These are phyloP conservation scores for Tetrahymena borealis DNA, from an alignment of 73 alveolate genomes.

Conservation along the genomic window DNA sequence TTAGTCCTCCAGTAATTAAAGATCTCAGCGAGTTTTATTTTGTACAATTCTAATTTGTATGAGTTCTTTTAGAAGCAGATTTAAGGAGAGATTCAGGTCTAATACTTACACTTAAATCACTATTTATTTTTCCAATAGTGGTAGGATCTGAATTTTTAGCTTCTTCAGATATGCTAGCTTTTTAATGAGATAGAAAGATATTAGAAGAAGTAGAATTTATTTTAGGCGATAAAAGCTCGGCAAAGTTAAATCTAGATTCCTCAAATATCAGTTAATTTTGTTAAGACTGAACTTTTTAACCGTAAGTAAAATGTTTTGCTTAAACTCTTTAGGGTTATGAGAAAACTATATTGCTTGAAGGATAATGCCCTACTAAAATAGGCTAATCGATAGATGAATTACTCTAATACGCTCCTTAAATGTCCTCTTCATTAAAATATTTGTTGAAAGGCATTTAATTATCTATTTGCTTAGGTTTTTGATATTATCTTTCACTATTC, in stretches of 20 bases:
- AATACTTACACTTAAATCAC: not conserved
- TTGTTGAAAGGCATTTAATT: not conserved
- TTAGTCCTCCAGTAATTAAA: not conserved
- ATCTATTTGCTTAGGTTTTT: not conserved
- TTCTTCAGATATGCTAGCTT: not conserved
- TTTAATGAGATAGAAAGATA: not conserved
- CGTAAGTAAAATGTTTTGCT: too few species aligned
- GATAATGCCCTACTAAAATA: too few species aligned
- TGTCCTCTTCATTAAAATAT: not conserved
- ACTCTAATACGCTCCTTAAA: not conserved
- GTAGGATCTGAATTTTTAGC: not conserved
- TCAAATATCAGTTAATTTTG: too few species aligned
- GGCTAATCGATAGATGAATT: too few species aligned
- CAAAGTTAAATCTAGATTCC: too few species aligned
- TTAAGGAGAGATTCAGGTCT: not conserved
- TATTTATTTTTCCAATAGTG: not conserved
- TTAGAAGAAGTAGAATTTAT: not conserved
- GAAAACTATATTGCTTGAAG: too few species aligned
- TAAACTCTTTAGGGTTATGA: too few species aligned
- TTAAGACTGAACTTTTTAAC: too few species aligned
- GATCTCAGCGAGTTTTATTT: not conserved
- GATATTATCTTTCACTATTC: not conserved
- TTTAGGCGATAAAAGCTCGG: not conserved
- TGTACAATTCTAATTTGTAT: not conserved
- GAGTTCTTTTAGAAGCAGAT: not conserved